Evolutionary conservation across 148 eudicot species (phyloP), one percentile per base, ranked within the genome.

Genomic region (Heliosperma pusillum): DNA sequence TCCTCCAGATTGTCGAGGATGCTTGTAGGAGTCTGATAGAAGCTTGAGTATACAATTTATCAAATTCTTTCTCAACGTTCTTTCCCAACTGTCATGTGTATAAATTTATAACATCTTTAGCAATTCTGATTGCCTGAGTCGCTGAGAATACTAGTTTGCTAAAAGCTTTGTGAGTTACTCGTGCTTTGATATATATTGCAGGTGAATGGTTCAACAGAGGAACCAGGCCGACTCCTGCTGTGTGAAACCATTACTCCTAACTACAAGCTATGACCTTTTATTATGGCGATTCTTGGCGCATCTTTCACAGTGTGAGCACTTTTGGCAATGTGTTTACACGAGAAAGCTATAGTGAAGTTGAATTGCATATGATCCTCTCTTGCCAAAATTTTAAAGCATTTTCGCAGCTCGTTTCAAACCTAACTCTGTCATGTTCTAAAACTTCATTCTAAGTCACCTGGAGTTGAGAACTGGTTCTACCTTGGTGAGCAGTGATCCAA

Each of bases 231-330:
- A 42, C 90, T 95, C 24, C 79, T 92, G 84, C 67, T 95, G 15
- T 92, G 98, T 67, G 98, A 95, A 80, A n/a, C n/a, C 22, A 89
- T 93, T 57, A 80, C 76, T 9, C 91, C 93, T 20, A 91, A 91
- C 1, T 85, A 89, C 86, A 85, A 88, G 85, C 81, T 93, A 45
- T 93, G 72, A 83, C 58, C 67, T 0, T 12, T 45, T 72, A 33
- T 5, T 33, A 33, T 33, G 40, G 40, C 40, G 40, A 33, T 2
- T 33, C 27, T 3, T 15, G 16, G 25, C 22, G 50, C 50, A 40
- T 36, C 50, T n/a, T 36, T n/a, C 50, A 22, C 52, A 0, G 50
- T 4, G 11, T 66, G 22, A 36, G 15, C 70, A 36, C 9, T 65
- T 65, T 30, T 40, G 25, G 22, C 5, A 36, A 36, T 40, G 50